These are phyloP conservation scores for Curvularia hawaiiensis DNA, from an alignment of 2,329 filamentous ascomycete species.

Conservation along the genomic window DNA sequence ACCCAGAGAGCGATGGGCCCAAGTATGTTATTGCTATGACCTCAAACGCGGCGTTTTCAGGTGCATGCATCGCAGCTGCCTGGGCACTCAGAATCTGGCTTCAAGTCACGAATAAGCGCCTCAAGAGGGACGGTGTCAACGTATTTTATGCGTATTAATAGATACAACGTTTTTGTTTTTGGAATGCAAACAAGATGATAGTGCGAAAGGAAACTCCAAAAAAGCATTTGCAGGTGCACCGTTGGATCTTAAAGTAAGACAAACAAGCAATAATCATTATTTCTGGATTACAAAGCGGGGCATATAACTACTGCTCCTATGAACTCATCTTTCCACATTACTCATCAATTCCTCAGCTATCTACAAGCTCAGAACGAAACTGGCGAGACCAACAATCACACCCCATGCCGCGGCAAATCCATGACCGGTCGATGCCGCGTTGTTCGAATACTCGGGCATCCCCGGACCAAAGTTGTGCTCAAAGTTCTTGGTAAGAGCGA, in stretches of 20 bases:
- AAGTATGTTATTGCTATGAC: slow-evolving; percentile 31
- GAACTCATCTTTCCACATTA: background rate
- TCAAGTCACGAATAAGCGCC: slow-evolving; percentile 15
- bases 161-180: no score
- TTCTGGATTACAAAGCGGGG: background rate
- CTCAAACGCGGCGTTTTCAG: slow-evolving; percentile 27
- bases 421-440: background rate
- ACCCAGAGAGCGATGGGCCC: slow-evolving; percentile 31
- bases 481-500: slow-evolving; percentile 25
- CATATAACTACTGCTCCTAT: background rate
- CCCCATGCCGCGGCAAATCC: background rate
- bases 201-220: no score
- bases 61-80: slow-evolving; percentile 19
- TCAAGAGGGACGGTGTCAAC: slow-evolving; percentile 12
- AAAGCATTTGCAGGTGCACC: background rate
- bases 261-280: background rate
- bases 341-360: background rate
- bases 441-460: slow-evolving; percentile 1
- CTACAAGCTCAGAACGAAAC: slow-evolving; percentile 5
- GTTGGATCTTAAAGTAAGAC: background rate
- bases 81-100: slow-evolving; percentile 24
- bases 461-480: slow-evolving; percentile 10
- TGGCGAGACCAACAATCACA: background rate
- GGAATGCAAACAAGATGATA: no score
- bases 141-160: background rate